Evolutionary conservation across 2,329 filamentous ascomycete genomes (phyloP).

Genomic region (Calonectria pteridis): DNA sequence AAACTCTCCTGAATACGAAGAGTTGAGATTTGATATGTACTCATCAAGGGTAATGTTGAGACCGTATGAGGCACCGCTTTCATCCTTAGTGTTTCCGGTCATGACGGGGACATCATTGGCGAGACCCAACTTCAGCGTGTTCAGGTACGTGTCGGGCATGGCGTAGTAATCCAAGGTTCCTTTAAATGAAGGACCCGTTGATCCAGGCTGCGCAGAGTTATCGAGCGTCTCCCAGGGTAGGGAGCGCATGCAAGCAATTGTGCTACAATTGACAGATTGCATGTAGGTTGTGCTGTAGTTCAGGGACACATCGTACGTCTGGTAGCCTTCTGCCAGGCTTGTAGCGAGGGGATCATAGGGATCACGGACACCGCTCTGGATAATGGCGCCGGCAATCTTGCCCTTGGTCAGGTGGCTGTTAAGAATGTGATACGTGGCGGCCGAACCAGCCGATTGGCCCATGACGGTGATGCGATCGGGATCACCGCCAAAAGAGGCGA

Average conservation of each 20-base stretch:
- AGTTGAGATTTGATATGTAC: not conserved
- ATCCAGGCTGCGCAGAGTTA: not conserved
- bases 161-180: not conserved
- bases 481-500: slow-evolving; percentile 20
- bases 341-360: slow-evolving; percentile 8
- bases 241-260: not conserved
- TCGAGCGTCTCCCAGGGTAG: not conserved
- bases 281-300: not conserved
- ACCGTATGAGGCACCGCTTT: not conserved
- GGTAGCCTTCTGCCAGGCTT: not conserved
- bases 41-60: not conserved
- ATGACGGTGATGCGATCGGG: slow-evolving; percentile 19
- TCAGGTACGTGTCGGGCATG: slow-evolving; percentile 1
- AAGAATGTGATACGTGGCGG: slow-evolving; percentile 20
- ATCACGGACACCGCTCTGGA: slow-evolving; percentile 20
- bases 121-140: not conserved
- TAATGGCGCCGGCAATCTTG: slow-evolving; percentile 23
- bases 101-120: not conserved
- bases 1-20: not conserved
- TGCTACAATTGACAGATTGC: not conserved
- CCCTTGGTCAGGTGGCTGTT: slow-evolving; percentile 25
- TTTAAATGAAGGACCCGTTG: not conserved
- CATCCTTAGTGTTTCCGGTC: not conserved
- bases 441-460: slow-evolving; percentile 17
- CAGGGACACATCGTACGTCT: not conserved